Conservation (phyloP, 2,329 filamentous ascomycete species). For the Cucurbitaria berberidis region DNA sequence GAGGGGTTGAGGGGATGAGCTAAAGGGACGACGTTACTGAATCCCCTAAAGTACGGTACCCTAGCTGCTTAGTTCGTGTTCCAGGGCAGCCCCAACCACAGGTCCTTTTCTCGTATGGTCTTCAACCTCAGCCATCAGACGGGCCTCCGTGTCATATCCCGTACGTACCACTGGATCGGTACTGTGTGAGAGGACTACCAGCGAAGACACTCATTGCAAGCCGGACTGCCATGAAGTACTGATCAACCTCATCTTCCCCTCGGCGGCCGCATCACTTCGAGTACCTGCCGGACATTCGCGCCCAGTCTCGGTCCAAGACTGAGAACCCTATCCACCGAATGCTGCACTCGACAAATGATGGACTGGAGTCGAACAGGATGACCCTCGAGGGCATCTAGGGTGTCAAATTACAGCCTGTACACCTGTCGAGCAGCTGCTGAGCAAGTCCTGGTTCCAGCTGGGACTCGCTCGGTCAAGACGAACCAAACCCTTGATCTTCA, state of each 20-base stretch:
- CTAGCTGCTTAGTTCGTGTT: conserved; percentile 28
- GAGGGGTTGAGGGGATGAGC: conserved; percentile 7
- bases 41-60: conserved; percentile 27
- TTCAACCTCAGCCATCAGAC: background rate
- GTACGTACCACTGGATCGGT: background rate
- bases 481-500: background rate
- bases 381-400: background rate
- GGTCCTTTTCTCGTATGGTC: background rate
- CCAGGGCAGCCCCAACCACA: conserved; percentile 16
- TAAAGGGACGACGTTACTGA: conserved; percentile 9
- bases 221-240: background rate
- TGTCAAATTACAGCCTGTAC: background rate
- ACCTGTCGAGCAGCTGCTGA: background rate
- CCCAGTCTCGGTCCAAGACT: background rate
- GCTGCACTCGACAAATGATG: background rate
- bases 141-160: background rate
- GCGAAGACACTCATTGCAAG: background rate
- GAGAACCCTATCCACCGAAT: background rate
- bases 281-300: background rate
- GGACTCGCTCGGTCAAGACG: background rate
- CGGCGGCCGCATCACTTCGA: background rate
- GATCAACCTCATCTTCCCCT: background rate
- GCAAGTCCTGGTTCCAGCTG: background rate
- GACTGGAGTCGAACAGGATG: background rate
- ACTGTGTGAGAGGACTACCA: background rate